phyloP scores from a whole-genome alignment of 2,329 filamentous ascomycete species.

The Chaetomium strumarium region DNA sequence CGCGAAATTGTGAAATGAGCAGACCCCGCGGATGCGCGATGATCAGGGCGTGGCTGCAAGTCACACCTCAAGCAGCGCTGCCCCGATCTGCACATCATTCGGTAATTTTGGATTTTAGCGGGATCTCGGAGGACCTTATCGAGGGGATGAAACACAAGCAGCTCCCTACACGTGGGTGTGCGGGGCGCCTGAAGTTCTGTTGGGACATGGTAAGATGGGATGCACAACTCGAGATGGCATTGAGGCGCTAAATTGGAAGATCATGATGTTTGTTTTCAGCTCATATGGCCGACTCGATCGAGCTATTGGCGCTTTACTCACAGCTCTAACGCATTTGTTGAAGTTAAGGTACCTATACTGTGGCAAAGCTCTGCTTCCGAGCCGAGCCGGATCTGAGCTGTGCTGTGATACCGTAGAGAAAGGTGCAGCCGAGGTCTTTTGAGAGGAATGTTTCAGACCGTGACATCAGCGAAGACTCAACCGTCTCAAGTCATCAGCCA shows the following conservation, averaged over 20 bases:
- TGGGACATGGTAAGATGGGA: not conserved
- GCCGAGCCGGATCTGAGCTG: too few relatives aligned
- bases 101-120: conserved; percentile 15
- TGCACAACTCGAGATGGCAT: not conserved
- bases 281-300: too few relatives aligned
- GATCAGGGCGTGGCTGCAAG: not conserved
- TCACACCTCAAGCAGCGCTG: not conserved
- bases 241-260: too few relatives aligned
- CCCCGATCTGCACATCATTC: conserved; percentile 17
- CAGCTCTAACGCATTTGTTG: too few relatives aligned
- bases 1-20: not conserved
- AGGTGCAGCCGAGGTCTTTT: not conserved
- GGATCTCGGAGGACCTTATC: not conserved
- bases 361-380: too few relatives aligned
- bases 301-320: too few relatives aligned
- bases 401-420: not conserved
- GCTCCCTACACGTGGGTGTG: too few relatives aligned
- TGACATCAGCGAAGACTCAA: not conserved
- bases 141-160: conserved; percentile 3
- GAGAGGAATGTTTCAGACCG: not conserved
- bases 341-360: too few relatives aligned
- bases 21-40: not conserved
- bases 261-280: too few relatives aligned
- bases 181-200: not conserved
- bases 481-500: not conserved